Conservation (phyloP, 2,329 filamentous ascomycete species). For the Zymoseptoria tritici region DNA sequence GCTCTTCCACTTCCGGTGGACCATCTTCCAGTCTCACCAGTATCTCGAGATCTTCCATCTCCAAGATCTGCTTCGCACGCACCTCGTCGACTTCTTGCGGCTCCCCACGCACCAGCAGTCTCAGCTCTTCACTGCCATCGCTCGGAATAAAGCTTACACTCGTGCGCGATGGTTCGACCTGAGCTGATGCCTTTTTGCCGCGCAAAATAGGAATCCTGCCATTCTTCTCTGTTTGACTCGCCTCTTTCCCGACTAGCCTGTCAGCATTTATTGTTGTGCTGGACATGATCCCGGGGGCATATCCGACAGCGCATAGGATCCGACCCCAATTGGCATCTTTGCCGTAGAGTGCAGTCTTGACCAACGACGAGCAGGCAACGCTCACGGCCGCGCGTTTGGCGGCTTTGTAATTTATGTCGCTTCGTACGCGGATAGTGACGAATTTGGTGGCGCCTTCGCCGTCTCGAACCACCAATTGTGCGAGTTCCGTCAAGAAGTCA, state of each 20-base stretch:
- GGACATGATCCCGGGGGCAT: constrained; percentile 53
- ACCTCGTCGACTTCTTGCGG: constrained; percentile 71
- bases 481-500: constrained; percentile 72
- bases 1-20: background rate
- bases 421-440: constrained; percentile 72
- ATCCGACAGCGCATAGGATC: constrained; percentile 89
- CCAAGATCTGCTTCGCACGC: constrained; percentile 68
- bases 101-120: constrained; percentile 70
- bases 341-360: constrained; percentile 95
- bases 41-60: constrained; percentile 73
- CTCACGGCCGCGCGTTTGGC: constrained; percentile 76
- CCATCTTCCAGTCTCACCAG: constrained; percentile 65
- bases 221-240: background rate
- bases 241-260: background rate
- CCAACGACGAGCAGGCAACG: constrained; percentile 84
- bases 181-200: constrained; percentile 17
- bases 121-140: constrained; percentile 69
- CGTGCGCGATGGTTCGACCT: constrained; percentile 61
- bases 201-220: constrained; percentile 12
- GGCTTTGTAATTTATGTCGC: constrained; percentile 24
- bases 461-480: constrained; percentile 89
- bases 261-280: constrained; percentile 16
- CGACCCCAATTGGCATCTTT: constrained; percentile 98
- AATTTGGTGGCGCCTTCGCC: constrained; percentile 98
- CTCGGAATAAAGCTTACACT: constrained; percentile 72